Conservation (phyloP, 495 filamentous ascomycete genomes). For the Cryomyces minteri region DNA sequence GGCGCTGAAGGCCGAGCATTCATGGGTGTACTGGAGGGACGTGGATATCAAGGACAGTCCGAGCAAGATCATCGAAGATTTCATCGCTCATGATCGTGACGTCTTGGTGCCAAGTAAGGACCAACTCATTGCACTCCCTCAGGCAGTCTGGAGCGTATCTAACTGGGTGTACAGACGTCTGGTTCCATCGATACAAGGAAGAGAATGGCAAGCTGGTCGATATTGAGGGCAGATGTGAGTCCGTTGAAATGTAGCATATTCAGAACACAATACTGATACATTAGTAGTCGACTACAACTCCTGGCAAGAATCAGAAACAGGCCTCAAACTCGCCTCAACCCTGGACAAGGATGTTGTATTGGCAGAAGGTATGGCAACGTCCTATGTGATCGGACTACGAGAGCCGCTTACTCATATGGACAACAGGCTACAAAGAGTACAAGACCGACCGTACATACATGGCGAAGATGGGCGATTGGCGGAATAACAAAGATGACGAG, state of each 20-base stretch:
- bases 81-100: conserved; percentile 83
- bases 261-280: neutral
- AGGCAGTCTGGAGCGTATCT: neutral
- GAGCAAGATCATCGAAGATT: conserved; percentile 75
- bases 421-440: conserved; percentile 72
- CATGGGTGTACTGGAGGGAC: conserved; percentile 98
- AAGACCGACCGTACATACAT: conserved; percentile 78
- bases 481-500: conserved; percentile 75
- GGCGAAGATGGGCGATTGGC: conserved; percentile 77
- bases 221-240: conserved; percentile 86
- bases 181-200: conserved; percentile 83
- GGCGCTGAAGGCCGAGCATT: conserved; percentile 78
- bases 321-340: conserved; percentile 45
- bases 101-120: conserved; percentile 84
- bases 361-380: conserved; percentile 47
- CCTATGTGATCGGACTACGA: neutral
- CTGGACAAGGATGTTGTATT: conserved; percentile 67
- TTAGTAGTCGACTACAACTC: conserved; percentile 89
- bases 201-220: conserved; percentile 39
- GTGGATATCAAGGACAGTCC: conserved; percentile 92
- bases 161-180: conserved; percentile 47
- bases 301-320: conserved; percentile 87
- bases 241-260: neutral
- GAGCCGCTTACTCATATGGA: neutral
- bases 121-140: neutral